Percentiles rank a stretch among this genome's conserved stretches.
phyloP scores from a whole-genome alignment of 371 early-diverging fungal species.

The Mucor velutinosus region DNA sequence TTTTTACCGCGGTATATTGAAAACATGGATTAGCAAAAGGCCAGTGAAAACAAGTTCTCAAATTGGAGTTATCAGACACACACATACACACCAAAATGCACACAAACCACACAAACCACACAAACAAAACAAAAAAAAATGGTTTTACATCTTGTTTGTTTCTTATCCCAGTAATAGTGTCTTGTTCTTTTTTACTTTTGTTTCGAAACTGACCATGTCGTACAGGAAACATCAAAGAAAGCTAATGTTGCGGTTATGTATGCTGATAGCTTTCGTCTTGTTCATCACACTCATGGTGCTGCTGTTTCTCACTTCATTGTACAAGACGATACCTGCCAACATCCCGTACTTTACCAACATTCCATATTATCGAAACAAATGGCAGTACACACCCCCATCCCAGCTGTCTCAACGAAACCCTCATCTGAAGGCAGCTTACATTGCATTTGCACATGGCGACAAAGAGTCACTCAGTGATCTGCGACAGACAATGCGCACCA shows the following conservation, averaged over 20 bases:
- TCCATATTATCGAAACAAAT: conserved; percentile 10
- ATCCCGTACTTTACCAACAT: neutral
- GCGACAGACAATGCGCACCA: conserved; percentile 32
- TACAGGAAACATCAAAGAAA: neutral
- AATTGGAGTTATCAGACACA: neutral
- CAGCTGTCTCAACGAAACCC: conserved; percentile 15
- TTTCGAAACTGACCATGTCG: neutral
- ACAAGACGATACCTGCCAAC: conserved; percentile 11
- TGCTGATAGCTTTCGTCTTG: neutral
- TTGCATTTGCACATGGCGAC: conserved; percentile 23
- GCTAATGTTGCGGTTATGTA: neutral
- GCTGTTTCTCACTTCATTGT: neutral
- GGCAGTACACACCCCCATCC: conserved; percentile 17
- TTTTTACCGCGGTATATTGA: neutral
- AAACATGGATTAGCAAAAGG: neutral
- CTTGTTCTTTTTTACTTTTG: neutral
- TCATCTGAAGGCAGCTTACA: conserved; percentile 16
- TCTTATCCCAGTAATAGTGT: neutral
- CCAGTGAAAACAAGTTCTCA: neutral
- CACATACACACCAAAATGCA: neutral
- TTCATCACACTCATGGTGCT: neutral
- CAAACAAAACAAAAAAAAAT: neutral
- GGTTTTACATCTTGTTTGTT: neutral
- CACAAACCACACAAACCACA: neutral
- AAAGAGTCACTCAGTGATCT: conserved; percentile 22